phyloP scores from a whole-genome alignment of 2,329 filamentous ascomycete species.

The Xylaria polymorpha region DNA sequence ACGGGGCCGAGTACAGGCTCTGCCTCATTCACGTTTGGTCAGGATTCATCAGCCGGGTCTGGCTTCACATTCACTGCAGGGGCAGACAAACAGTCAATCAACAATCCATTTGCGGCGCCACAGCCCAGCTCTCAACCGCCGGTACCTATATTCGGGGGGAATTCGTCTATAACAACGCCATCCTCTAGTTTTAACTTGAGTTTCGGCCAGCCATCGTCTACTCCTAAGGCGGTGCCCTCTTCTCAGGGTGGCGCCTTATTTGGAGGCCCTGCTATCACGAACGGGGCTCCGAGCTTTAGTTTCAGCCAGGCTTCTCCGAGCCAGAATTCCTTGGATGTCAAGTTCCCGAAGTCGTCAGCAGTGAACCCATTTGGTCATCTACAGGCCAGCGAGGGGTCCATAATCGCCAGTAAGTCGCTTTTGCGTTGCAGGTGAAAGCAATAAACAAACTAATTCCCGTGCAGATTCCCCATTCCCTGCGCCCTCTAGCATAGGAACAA shows the following conservation, averaged over 20 bases:
- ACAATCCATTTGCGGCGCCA: conserved; percentile 47
- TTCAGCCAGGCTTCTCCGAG: conserved; percentile 52
- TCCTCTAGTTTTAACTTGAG: conserved; percentile 45
- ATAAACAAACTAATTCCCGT: conserved; percentile 18
- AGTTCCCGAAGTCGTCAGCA: conserved; percentile 41
- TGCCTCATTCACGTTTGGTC: conserved; percentile 46
- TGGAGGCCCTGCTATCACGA: conserved; percentile 43
- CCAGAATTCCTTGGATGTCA: conserved; percentile 46
- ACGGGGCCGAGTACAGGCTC: conserved; percentile 23
- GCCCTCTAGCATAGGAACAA: conserved; percentile 70
- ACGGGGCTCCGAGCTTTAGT: conserved; percentile 52
- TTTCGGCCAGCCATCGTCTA: conserved; percentile 46
- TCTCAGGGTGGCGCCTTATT: conserved; percentile 43
- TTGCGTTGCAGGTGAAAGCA: not conserved
- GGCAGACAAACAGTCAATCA: conserved; percentile 52
- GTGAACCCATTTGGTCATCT: conserved; percentile 42
- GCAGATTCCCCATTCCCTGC: conserved; percentile 59
- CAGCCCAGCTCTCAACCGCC: conserved; percentile 35
- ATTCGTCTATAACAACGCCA: conserved; percentile 39
- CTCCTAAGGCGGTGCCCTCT: conserved; percentile 42
- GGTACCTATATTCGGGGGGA: conserved; percentile 41
- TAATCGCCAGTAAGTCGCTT: conserved; percentile 56
- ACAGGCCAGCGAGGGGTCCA: conserved; percentile 52
- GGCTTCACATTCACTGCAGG: conserved; percentile 56
- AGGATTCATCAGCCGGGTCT: conserved; percentile 39